Evolutionary conservation across 768 basidiomycete genomes (phyloP).

Genomic region (Sistotremastrum suecicum): DNA sequence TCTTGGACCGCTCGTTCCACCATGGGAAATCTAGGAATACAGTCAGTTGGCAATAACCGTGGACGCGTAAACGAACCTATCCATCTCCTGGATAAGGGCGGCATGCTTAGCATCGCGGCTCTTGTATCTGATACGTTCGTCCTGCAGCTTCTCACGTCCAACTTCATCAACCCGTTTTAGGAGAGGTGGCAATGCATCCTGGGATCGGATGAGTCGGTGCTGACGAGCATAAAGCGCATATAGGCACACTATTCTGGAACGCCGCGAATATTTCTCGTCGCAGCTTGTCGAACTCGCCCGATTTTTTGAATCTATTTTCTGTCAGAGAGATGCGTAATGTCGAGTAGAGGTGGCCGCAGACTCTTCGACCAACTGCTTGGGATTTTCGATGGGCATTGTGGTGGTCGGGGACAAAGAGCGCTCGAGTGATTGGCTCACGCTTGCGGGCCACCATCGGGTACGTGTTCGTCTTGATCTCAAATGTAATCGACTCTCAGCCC

Average conservation of each 20-base stretch:
- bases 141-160: slow-evolving; percentile 38
- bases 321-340: not conserved
- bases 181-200: slow-evolving; percentile 41
- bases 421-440: too few relatives aligned
- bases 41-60: not conserved
- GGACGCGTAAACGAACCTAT: slow-evolving; percentile 31
- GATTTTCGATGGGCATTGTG: slow-evolving; percentile 38
- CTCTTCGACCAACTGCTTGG: slow-evolving; percentile 53
- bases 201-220: slow-evolving; percentile 1
- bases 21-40: slow-evolving; percentile 41
- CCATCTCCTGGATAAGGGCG: slow-evolving; percentile 60
- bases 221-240: not conserved
- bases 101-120: slow-evolving; percentile 37
- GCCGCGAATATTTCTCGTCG: slow-evolving; percentile 48
- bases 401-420: not conserved
- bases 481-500: not conserved
- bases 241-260: slow-evolving; percentile 47
- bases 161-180: slow-evolving; percentile 49
- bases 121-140: slow-evolving; percentile 37
- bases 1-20: slow-evolving; percentile 42
- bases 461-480: too few relatives aligned
- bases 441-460: too few relatives aligned
- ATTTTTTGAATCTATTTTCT: slow-evolving; percentile 53
- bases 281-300: slow-evolving; percentile 64
- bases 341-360: slow-evolving; percentile 15